phyloP scores from a whole-genome alignment of 129 eudicot genomes.

The Tagetes erecta region DNA sequence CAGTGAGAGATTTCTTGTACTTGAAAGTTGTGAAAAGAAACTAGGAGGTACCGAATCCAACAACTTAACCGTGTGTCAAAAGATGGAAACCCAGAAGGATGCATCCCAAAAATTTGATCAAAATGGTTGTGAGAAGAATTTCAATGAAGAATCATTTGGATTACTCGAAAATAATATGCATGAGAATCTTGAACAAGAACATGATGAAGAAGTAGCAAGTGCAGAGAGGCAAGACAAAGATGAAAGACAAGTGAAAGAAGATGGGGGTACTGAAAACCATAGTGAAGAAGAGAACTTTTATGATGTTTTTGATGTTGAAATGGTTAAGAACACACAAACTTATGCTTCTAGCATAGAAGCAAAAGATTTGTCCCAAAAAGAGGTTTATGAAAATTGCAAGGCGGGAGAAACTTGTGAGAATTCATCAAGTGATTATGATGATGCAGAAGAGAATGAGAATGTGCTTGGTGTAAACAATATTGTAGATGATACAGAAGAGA shows the following conservation, averaged over 20 bases:
- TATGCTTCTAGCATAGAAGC: slow-evolving; percentile 12
- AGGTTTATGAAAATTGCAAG: slow-evolving; percentile 13
- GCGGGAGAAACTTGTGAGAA: slow-evolving; percentile 27
- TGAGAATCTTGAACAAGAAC: slow-evolving; percentile 42
- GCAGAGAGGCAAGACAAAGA: slow-evolving; percentile 25
- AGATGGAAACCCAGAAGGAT: slow-evolving; percentile 33
- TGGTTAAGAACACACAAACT: slow-evolving; percentile 24
- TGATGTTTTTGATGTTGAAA: slow-evolving; percentile 40
- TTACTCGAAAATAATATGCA: slow-evolving; percentile 27
- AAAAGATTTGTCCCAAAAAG: slow-evolving; percentile 16
- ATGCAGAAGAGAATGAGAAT: slow-evolving; percentile 44
- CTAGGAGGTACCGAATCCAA: slow-evolving; percentile 22
- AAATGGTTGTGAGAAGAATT: slow-evolving; percentile 30
- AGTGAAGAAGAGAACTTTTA: slow-evolving; percentile 41
- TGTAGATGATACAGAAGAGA: slow-evolving; percentile 32
- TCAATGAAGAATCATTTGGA: slow-evolving; percentile 21
- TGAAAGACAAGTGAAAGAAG: slow-evolving; percentile 26
- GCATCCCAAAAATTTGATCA: slow-evolving; percentile 17
- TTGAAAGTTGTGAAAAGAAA: slow-evolving; percentile 33
- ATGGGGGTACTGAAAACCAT: slow-evolving; percentile 18
- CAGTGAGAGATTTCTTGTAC: slow-evolving; percentile 32
- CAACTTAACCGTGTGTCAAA: slow-evolving; percentile 22
- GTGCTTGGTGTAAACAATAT: slow-evolving; percentile 20
- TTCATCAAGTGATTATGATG: slow-evolving; percentile 37
- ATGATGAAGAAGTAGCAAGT: slow-evolving; percentile 27